Conservation (phyloP, 2,329 filamentous ascomycete genomes). For the Penicillium psychrosexuale region DNA sequence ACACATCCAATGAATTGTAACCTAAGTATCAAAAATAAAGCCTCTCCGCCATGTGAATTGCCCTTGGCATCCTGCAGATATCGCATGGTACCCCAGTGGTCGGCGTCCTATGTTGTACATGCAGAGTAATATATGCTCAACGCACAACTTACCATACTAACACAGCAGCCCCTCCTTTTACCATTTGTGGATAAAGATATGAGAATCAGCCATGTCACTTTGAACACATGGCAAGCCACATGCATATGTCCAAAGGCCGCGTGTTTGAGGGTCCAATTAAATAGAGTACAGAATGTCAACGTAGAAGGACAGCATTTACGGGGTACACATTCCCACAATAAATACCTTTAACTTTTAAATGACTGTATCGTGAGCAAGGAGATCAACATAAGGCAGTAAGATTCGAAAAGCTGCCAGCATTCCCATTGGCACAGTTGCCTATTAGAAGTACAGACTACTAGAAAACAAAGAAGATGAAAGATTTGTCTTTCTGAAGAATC, state of each 20-base stretch:
- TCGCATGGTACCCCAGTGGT: conserved; percentile 15
- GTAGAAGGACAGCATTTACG: neutral
- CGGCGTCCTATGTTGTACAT: conserved; percentile 15
- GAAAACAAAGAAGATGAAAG: neutral
- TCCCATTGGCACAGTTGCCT: neutral
- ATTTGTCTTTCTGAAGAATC: neutral
- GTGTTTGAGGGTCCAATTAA: neutral
- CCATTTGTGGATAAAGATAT: conserved; percentile 4
- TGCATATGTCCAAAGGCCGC: conserved; percentile 13
- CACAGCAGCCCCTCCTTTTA: neutral
- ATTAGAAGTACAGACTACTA: neutral
- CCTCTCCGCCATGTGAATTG: neutral
- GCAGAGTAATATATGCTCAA: conserved; percentile 13
- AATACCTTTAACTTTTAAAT: neutral
- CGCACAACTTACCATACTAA: neutral
- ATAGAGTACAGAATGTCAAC: neutral
- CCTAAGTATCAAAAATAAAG: neutral
- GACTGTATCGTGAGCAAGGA: neutral
- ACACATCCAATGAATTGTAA: neutral
- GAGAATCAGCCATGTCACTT: conserved; percentile 21
- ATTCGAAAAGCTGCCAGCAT: neutral
- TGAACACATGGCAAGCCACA: conserved; percentile 21
- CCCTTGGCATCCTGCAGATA: neutral
- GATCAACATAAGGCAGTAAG: neutral
- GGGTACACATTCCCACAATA: neutral